These are phyloP conservation scores for Podospora pseudopauciseta DNA, from an alignment of 495 filamentous ascomycete species.

Conservation along the genomic window DNA sequence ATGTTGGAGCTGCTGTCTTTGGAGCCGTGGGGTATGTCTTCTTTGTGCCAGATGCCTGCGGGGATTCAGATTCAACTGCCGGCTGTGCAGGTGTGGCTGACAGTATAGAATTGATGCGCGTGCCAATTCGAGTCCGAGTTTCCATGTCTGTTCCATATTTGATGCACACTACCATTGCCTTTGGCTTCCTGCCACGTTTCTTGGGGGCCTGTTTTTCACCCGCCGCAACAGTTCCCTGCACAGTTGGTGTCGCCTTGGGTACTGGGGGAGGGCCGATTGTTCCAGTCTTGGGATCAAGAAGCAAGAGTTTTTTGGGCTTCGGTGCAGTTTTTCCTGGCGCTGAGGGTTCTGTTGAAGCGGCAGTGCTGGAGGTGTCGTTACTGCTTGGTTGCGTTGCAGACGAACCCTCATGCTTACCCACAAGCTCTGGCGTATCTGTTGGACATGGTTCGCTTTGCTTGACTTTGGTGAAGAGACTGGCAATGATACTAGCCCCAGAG, in stretches of 20 bases:
- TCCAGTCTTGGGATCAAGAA: constrained; percentile 49
- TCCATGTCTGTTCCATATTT: constrained; percentile 34
- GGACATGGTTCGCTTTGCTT: too few species aligned
- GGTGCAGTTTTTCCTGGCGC: constrained; percentile 13
- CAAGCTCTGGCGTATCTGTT: too few species aligned
- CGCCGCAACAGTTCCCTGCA: background rate
- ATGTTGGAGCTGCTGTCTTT: background rate
- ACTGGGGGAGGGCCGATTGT: constrained; percentile 54
- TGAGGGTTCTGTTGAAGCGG: constrained; percentile 42
- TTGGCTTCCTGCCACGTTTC: constrained; percentile 15
- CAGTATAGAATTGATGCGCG: constrained; percentile 32
- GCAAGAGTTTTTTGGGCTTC: constrained; percentile 46
- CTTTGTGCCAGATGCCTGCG: background rate
- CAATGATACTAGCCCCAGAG: background rate
- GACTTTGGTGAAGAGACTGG: background rate
- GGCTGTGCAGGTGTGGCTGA: constrained; percentile 18
- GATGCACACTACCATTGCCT: constrained; percentile 30
- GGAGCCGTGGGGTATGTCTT: constrained; percentile 3
- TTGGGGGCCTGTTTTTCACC: constrained; percentile 7
- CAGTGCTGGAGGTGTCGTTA: background rate
- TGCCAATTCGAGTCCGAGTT: constrained; percentile 34
- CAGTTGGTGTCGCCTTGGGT: constrained; percentile 21
- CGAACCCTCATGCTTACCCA: too few species aligned
- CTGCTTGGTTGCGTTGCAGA: background rate
- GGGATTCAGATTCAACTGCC: constrained; percentile 19